phyloP scores from a whole-genome alignment of 305 asterid genomes.

The Solanum hybrid region DNA sequence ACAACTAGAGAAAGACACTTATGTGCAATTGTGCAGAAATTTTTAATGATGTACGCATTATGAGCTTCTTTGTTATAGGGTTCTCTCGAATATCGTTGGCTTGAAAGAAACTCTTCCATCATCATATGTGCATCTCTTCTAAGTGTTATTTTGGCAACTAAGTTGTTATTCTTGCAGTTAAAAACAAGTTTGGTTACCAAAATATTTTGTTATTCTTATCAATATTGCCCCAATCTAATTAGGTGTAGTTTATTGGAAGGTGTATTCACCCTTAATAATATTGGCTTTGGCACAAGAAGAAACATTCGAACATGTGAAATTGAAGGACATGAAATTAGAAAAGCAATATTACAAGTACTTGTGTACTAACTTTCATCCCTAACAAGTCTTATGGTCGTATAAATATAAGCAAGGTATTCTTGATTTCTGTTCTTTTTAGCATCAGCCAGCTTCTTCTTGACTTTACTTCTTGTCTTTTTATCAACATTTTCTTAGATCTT shows the following conservation, averaged over 20 bases:
- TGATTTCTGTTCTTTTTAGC: not conserved
- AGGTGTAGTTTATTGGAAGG: not conserved
- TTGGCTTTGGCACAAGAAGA: not conserved
- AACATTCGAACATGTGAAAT: not conserved
- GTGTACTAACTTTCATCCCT: not conserved
- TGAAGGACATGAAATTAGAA: not conserved
- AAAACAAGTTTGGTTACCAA: not conserved
- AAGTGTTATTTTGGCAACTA: not conserved
- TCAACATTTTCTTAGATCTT: slow-evolving; percentile 33
- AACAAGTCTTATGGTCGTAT: not conserved
- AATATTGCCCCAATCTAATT: not conserved
- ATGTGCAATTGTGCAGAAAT: not conserved
- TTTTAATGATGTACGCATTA: not conserved
- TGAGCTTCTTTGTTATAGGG: not conserved
- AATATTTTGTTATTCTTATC: not conserved
- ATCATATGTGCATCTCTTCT: not conserved
- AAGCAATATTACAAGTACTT: not conserved
- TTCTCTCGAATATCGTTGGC: not conserved
- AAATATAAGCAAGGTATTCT: not conserved
- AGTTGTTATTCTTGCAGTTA: not conserved
- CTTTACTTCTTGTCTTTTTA: not conserved
- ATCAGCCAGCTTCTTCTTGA: not conserved
- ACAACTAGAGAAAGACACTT: not conserved
- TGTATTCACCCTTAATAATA: not conserved
- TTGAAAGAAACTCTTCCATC: not conserved